Evolutionary conservation across 495 filamentous ascomycete genomes (phyloP), one percentile per base, ranked within the genome.

Genomic region (Rhypophila decipiens): DNA sequence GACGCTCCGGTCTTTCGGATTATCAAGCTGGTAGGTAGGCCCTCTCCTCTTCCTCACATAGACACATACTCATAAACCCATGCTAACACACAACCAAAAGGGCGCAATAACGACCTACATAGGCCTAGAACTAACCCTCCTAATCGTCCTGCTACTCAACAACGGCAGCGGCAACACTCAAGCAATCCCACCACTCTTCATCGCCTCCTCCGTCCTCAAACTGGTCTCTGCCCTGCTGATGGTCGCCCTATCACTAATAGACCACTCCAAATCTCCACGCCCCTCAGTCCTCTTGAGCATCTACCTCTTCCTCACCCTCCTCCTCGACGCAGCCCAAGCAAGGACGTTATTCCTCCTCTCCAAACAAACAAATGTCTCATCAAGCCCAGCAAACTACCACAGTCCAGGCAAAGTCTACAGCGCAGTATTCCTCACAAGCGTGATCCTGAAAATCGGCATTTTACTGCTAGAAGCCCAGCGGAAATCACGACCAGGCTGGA

Each of bases 321-420:
- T 84, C 12, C 74, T 84, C 38, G 79, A 83, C 56, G 55, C 66
- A 34, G n/a, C n/a, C n/a, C n/a, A n/a, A n/a, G 71, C 73, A 2
- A 71, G 66, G 29, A 58, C 64, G 20, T 64, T 79, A 29, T 82
- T 75, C 3, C 57, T 80, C 24, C 18, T 5, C 5, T n/a, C n/a
- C n/a, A n/a, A n/a, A n/a, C n/a, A n/a, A n/a, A n/a, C n/a, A n/a
- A n/a, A n/a, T n/a, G n/a, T n/a, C n/a, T n/a, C n/a, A n/a, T n/a
- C n/a, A n/a, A n/a, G n/a, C n/a, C 35, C 9, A 5, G 35, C 35
- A 5, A 5, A 9, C 5, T 5, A 5, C 35, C 15, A 9, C 4
- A 11, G 35, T 5, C 9, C 12, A 5, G 35, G 18, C 18, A 15
- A n/a, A n/a, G 18, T 52, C 49, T 57, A 67, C 65, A 45, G 47